Conservation (phyloP, 192 early-diverging fungal species). For the Coemansia sp. region DNA sequence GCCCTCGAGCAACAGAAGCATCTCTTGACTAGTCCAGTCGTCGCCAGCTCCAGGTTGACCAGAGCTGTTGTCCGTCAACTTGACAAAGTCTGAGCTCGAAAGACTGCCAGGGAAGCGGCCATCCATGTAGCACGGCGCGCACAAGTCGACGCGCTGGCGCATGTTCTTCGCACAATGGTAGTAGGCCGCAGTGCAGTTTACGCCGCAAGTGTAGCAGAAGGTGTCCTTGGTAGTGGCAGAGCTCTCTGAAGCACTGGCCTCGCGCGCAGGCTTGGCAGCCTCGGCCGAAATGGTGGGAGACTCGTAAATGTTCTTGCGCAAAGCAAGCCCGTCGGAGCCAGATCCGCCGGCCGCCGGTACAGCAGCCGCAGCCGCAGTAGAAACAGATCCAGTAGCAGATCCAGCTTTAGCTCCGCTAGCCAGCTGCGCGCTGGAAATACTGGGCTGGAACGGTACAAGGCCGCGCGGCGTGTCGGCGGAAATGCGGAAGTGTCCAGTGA, state of each 20-base stretch:
- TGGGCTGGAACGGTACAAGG: conserved; percentile 83
- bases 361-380: conserved; percentile 5
- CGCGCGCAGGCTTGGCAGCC: conserved; percentile 51
- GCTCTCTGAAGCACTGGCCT: conserved; percentile 20
- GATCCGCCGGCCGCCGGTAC: conserved; percentile 23
- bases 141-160: conserved; percentile 69
- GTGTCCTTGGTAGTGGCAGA: conserved; percentile 42
- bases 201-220: conserved; percentile 81
- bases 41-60: conserved; percentile 51
- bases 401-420: conserved; percentile 4
- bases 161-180: conserved; percentile 80
- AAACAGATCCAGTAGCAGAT: background rate
- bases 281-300: conserved; percentile 32
- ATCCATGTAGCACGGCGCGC: conserved; percentile 86
- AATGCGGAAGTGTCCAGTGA: conserved; percentile 96
- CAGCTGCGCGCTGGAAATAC: conserved; percentile 28
- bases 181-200: conserved; percentile 72
- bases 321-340: conserved; percentile 41
- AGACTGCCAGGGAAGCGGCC: conserved; percentile 86
- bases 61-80: conserved; percentile 46
- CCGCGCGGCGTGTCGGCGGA: conserved; percentile 94
- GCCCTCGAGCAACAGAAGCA: conserved; percentile 83
- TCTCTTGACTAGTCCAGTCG: conserved; percentile 87
- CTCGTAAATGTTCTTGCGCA: conserved; percentile 63
- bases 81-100: conserved; percentile 87